Base-by-base conservation (phyloP, 345 rosid species). In the Eucalyptus fibrosa region DNA sequence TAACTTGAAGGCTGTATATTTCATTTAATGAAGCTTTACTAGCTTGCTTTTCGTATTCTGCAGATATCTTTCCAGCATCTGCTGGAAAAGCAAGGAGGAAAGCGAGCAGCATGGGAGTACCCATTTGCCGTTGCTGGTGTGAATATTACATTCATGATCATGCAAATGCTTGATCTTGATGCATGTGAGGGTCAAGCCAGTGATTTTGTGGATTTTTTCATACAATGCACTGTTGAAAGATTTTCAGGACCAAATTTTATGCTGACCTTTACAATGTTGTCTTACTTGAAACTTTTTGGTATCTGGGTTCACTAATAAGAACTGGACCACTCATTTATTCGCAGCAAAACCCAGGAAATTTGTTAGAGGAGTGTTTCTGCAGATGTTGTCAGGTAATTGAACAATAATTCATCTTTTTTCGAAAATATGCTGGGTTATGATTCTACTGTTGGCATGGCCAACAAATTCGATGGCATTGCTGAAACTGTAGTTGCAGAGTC, bases 91-190 rank as follows among this genome's bases (percentile, higher is more conserved):
- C 96, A 96, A 42, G 98, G 94, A 86, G 99, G 99, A 30, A 92
- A 95, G 88, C 92, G 98, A 94, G 94, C 99, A 18, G 98, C 94
- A 3, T 97, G 98, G 99, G 99, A 97, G 86, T 97, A 97, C 87
- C 99, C 99, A 15, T 97, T 97, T 82, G 99, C 99, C 81, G 99
- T 97, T 91, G 99, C 98, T 69, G 99, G 99, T 30, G 97, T 97
- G 87, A 97, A 97, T 91, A 90, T 97, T 30, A 97, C 99, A 13
- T 97, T 97, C 94, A 97, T 97, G 99, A 92, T 97, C 91, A 97
- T 96, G 95, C 99, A 96, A 92, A 96, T 97, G 99, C 98, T 97
- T 12, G 98, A 97, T 87, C 98, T 97, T 72, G 98, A 97, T 55
- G 96, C 98, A 18, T 87, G 99, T 97, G 90, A 94, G 98, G 90